Percentiles rank a stretch among this genome's conserved stretches.
Conservation (phyloP, 805 yeast genomes). For the Tetrapisispora taiwanensis region DNA sequence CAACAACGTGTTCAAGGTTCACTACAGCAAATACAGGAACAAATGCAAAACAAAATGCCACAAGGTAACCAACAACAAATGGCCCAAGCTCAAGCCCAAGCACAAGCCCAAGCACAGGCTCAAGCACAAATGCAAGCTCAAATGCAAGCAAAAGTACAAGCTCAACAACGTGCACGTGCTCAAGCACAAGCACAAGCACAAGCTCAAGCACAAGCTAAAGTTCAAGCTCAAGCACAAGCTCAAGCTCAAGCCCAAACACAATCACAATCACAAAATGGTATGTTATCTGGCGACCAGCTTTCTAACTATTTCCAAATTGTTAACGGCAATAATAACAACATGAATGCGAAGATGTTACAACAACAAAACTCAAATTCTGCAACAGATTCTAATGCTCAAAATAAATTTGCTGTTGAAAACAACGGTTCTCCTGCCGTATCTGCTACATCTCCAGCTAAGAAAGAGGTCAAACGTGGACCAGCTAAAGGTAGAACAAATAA, state of each 20-base stretch:
- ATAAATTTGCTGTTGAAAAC: neutral
- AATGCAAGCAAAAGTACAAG: slow-evolving; percentile 6
- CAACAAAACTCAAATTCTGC: neutral
- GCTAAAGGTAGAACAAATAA: neutral
- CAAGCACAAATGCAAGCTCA: neutral
- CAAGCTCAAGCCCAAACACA: slow-evolving; percentile 6
- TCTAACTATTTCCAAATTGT: slow-evolving; percentile 1
- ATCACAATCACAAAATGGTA: slow-evolving; percentile 1
- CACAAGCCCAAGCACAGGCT: neutral
- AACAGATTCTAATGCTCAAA: neutral
- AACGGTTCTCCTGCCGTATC: neutral
- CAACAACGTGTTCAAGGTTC: slow-evolving; percentile 22
- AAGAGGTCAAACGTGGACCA: neutral
- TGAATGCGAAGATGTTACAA: neutral
- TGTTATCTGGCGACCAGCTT: neutral
- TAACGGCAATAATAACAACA: neutral
- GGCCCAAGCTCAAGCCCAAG: slow-evolving; percentile 5
- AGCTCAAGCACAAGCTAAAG: slow-evolving; percentile 2
- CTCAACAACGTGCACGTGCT: slow-evolving; percentile 5
- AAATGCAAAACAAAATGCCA: slow-evolving; percentile 11
- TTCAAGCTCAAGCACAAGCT: slow-evolving; percentile 2
- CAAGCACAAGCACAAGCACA: slow-evolving; percentile 6
- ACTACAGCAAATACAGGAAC: slow-evolving; percentile 22
- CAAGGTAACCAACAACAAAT: slow-evolving; percentile 12
- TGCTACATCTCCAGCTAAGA: slow-evolving; percentile 2